Conservation (phyloP, 169 alveolate species). For the Eimeria necatrix region DNA sequence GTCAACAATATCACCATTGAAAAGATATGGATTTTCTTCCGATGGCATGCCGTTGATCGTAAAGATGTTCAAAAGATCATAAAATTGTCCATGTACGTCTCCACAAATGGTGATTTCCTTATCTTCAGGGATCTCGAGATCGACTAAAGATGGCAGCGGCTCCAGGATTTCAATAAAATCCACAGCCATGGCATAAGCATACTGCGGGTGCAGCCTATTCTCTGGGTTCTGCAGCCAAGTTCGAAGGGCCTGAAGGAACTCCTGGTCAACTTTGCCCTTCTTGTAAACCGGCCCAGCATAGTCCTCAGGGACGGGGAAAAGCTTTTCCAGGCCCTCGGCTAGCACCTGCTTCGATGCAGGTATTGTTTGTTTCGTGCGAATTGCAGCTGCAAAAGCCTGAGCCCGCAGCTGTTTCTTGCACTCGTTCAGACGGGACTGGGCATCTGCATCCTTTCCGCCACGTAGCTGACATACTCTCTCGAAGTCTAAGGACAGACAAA, state of each 20-base stretch:
- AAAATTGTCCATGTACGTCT: slow-evolving; percentile 99
- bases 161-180: slow-evolving; percentile 93
- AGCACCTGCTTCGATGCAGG: slow-evolving; percentile 72
- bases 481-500: slow-evolving; percentile 52
- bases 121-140: slow-evolving; percentile 91
- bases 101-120: slow-evolving; percentile 99
- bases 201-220: slow-evolving; percentile 96
- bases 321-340: slow-evolving; percentile 71
- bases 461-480: slow-evolving; percentile 68
- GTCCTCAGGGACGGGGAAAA: slow-evolving; percentile 63
- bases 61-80: slow-evolving; percentile 98
- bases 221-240: slow-evolving; percentile 94
- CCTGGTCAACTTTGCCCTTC: slow-evolving; percentile 38
- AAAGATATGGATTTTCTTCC: slow-evolving; percentile 97
- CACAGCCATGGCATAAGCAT: slow-evolving; percentile 93
- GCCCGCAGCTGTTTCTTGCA: slow-evolving; percentile 88
- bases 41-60: slow-evolving; percentile 98
- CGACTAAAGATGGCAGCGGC: slow-evolving; percentile 94
- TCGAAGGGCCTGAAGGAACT: slow-evolving; percentile 81
- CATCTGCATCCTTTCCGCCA: slow-evolving; percentile 88
- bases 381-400: slow-evolving; percentile 90
- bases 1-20: slow-evolving; percentile 99
- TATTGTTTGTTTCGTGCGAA: slow-evolving; percentile 85
- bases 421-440: slow-evolving; percentile 86
- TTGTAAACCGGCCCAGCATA: slow-evolving; percentile 74